phyloP scores from a whole-genome alignment of 306 rosid species.

The Carpinus viminea region DNA sequence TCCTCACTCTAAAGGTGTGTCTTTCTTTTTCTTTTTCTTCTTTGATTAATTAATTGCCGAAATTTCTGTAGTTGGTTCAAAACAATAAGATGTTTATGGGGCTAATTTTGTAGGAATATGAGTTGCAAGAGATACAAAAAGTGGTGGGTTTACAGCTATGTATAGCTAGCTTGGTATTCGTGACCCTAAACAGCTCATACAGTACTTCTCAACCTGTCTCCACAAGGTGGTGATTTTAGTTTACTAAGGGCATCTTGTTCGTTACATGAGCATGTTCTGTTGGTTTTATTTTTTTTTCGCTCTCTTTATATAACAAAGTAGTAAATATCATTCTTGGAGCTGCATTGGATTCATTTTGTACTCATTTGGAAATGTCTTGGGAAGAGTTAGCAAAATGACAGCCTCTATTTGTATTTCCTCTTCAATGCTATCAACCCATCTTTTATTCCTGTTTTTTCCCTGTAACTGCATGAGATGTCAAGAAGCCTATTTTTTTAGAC shows the following conservation, averaged over 20 bases:
- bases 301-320: not conserved
- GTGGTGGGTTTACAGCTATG: constrained; percentile 56
- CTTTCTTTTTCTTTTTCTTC: not conserved
- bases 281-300: not conserved
- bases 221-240: constrained; percentile 49
- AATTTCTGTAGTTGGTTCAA: constrained; percentile 1
- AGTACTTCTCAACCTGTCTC: constrained; percentile 45
- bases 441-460: not conserved
- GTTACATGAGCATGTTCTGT: not conserved
- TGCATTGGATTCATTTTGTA: not conserved
- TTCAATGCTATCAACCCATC: not conserved
- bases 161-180: constrained; percentile 68
- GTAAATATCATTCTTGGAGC: constrained; percentile 2
- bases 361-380: not conserved
- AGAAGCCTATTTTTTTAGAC: not conserved
- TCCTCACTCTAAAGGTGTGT: constrained; percentile 53
- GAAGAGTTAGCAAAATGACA: not conserved
- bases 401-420: constrained; percentile 12
- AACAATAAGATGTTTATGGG: not conserved
- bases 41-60: not conserved
- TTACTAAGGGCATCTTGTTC: not conserved
- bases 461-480: not conserved
- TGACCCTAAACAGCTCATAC: constrained; percentile 67
- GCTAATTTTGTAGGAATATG: constrained; percentile 54
- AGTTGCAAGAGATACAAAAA: constrained; percentile 55